Conservation (phyloP, 257 asterid species). For the Echium plantagineum region DNA sequence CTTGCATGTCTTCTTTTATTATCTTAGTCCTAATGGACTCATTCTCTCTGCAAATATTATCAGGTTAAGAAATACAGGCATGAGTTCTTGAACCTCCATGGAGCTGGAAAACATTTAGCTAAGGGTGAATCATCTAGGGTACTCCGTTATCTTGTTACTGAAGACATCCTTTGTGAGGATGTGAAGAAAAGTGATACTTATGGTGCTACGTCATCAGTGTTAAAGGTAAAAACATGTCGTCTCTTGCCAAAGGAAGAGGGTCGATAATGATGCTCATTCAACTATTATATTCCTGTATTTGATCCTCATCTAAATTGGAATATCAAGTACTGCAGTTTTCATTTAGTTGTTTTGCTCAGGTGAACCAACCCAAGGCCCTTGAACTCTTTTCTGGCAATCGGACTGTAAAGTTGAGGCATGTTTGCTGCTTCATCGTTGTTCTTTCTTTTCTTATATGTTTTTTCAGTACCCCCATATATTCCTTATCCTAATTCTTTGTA, state of each 20-base stretch:
- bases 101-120: slow-evolving; percentile 83
- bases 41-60: slow-evolving; percentile 16
- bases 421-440: slow-evolving; percentile 3
- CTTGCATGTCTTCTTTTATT: slow-evolving; percentile 11
- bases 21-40: slow-evolving; percentile 16
- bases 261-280: slow-evolving; percentile 2
- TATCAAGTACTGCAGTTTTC: slow-evolving; percentile 10
- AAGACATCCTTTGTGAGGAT: slow-evolving; percentile 78
- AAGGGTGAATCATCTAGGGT: slow-evolving; percentile 92
- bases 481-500: background rate
- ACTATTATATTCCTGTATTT: slow-evolving; percentile 3
- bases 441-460: slow-evolving; percentile 1
- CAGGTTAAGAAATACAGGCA: slow-evolving; percentile 93
- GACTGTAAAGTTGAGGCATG: slow-evolving; percentile 61
- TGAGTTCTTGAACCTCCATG: slow-evolving; percentile 68
- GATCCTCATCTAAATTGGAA: background rate
- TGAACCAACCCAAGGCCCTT: slow-evolving; percentile 58
- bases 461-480: no score
- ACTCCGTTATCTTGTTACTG: slow-evolving; percentile 75
- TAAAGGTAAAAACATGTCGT: slow-evolving; percentile 43
- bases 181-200: slow-evolving; percentile 71
- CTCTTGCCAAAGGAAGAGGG: slow-evolving; percentile 1
- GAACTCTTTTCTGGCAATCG: slow-evolving; percentile 48
- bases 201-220: slow-evolving; percentile 79
- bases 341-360: slow-evolving; percentile 33